These are phyloP conservation scores for Cinnamomum chago DNA, from an alignment of 164 flowering plant species.

Conservation along the genomic window DNA sequence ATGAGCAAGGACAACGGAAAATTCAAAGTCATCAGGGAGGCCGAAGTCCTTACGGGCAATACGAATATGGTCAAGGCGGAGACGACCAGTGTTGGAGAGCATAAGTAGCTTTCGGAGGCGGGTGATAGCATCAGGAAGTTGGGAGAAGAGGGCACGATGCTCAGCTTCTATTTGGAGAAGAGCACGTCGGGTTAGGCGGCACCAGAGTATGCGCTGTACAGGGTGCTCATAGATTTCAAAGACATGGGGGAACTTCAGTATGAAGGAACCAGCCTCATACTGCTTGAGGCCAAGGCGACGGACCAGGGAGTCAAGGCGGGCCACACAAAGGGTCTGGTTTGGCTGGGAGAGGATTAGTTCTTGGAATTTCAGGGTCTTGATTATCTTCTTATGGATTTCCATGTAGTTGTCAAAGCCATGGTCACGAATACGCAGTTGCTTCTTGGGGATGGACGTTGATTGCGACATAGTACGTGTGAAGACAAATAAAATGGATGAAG, in stretches of 20 bases:
- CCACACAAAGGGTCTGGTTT: conserved; percentile 40
- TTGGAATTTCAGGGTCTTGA: conserved; percentile 73
- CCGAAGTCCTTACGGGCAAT: conserved; percentile 76
- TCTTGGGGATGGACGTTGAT: conserved; percentile 75
- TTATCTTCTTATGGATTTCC: conserved; percentile 81
- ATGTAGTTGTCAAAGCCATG: conserved; percentile 90
- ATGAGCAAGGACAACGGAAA: conserved; percentile 60
- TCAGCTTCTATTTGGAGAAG: conserved; percentile 63
- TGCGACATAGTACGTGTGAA: conserved; percentile 41
- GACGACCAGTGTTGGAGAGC: conserved; percentile 67
- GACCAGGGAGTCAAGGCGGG: conserved; percentile 66
- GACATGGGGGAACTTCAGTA: conserved; percentile 88
- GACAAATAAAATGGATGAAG: background rate
- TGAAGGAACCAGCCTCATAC: conserved; percentile 64
- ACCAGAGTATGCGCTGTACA: conserved; percentile 73
- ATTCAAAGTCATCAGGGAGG: conserved; percentile 87
- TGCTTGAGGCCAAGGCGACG: conserved; percentile 83
- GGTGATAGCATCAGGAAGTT: conserved; percentile 59
- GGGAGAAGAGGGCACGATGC: conserved; percentile 50
- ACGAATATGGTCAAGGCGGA: conserved; percentile 74
- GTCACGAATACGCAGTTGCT: conserved; percentile 65
- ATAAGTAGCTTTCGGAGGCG: conserved; percentile 68
- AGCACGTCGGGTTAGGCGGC: conserved; percentile 65
- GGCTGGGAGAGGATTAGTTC: conserved; percentile 61
- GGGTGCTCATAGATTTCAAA: conserved; percentile 92